phyloP scores from a whole-genome alignment of 352 stramenopile genomes.

The Achlya hypogyna region DNA sequence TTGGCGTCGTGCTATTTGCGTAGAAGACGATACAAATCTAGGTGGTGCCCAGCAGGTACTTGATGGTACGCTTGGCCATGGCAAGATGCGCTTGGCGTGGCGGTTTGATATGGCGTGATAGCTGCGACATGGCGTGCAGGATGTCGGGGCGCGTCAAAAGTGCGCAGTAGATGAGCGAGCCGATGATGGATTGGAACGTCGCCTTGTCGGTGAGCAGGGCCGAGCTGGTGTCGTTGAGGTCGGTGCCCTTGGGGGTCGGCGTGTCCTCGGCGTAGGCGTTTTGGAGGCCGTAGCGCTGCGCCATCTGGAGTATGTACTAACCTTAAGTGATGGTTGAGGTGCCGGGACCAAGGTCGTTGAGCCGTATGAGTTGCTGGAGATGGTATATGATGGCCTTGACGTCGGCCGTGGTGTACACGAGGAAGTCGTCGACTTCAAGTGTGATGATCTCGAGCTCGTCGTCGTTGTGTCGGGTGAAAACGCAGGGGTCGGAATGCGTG shows the following conservation, averaged over 20 bases:
- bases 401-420: too few relatives aligned
- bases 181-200: not conserved
- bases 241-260: not conserved
- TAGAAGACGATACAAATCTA: not conserved
- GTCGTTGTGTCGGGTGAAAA: too few relatives aligned
- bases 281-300: not conserved
- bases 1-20: not conserved
- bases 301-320: not conserved
- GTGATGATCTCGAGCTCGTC: too few relatives aligned
- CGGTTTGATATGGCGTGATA: not conserved
- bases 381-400: too few relatives aligned
- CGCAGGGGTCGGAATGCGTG: too few relatives aligned
- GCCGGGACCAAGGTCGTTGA: too few relatives aligned
- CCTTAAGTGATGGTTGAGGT: too few relatives aligned
- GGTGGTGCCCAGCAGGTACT: not conserved
- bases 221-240: not conserved
- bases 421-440: too few relatives aligned
- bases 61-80: not conserved
- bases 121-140: not conserved
- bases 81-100: not conserved
- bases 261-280: not conserved
- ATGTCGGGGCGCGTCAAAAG: not conserved
- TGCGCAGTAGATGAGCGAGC: slow-evolving; percentile 3
- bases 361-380: too few relatives aligned
- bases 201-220: not conserved